These are phyloP conservation scores for Intubia oerlemansii DNA, from an alignment of 2,329 filamentous ascomycete genomes.

Conservation along the genomic window DNA sequence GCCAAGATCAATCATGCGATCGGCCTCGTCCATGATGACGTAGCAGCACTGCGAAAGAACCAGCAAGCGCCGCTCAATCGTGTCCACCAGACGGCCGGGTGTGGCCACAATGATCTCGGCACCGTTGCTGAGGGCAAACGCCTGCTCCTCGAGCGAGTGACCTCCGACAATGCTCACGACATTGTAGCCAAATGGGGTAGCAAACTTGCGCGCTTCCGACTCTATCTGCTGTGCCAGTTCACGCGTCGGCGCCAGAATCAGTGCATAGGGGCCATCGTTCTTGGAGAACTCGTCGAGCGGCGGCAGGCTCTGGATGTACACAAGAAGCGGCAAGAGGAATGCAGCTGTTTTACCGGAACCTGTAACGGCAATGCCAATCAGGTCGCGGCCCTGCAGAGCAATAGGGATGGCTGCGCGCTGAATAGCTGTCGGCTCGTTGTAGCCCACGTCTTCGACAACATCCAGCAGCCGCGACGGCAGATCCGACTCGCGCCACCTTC, in stretches of 20 bases:
- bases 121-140: slow-evolving; percentile 71
- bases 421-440: slow-evolving; percentile 77
- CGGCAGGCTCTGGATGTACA: slow-evolving; percentile 84
- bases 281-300: slow-evolving; percentile 68
- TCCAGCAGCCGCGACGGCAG: slow-evolving; percentile 60
- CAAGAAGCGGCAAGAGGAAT: slow-evolving; percentile 76
- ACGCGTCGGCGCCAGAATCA: slow-evolving; percentile 88
- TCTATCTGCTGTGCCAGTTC: slow-evolving; percentile 97
- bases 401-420: slow-evolving; percentile 92
- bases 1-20: slow-evolving; percentile 96
- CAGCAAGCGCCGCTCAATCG: slow-evolving; percentile 77
- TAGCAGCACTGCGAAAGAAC: slow-evolving; percentile 96
- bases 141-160: slow-evolving; percentile 84
- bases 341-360: slow-evolving; percentile 97
- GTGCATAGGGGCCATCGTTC: slow-evolving; percentile 91
- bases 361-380: slow-evolving; percentile 96
- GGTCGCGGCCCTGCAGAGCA: slow-evolving; percentile 72
- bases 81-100: slow-evolving; percentile 88
- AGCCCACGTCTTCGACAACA: slow-evolving; percentile 68
- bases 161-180: slow-evolving; percentile 97
- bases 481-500: slow-evolving; percentile 70
- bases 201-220: slow-evolving; percentile 81
- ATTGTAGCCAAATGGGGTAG: slow-evolving; percentile 72
- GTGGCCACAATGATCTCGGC: slow-evolving; percentile 98
- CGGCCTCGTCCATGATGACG: slow-evolving; percentile 97